Evolutionary conservation across 2,329 filamentous ascomycete genomes (phyloP), one percentile per base, ranked within the genome.

Genomic region (Ilyonectria robusta): DNA sequence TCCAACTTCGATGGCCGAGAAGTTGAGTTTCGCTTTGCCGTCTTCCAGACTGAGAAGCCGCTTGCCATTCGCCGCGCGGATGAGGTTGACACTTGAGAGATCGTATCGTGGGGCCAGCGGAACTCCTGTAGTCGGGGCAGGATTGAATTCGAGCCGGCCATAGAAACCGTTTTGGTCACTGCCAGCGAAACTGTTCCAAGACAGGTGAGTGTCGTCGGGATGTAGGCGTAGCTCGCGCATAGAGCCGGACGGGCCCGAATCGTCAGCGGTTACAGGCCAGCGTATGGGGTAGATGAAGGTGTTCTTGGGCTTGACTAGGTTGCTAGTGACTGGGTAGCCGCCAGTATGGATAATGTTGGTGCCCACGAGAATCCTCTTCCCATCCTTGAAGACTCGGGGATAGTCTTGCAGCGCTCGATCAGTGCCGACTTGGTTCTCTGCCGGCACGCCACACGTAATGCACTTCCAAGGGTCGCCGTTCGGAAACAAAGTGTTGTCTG

Each of bases 361-460:
- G 15, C 40, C 40, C 15, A n/a, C 40, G 17, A 42, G 40, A 17
- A n/a, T n/a, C 17, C 78, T 75, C 21, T 76, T 79, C 2, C 81
- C 81, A 61, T 81, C 79, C 1, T 70, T 67, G 61, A 84, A 84
- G 0, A 78, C 72, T 51, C 85, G 82, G 0, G 84, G 82, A 64
- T 86, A 86, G 57, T 81, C 81, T 40, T 40, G 35, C 40, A 42
- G 15, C 5, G 40, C 15, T 42, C 15, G 17, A 17, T n/a, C 40
- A 42, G 15, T 17, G 15, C 40, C 40, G 4, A 6, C 15, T 42
- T 17, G 17, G 40, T 42, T 42, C 15, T 42, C 40, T 17, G 15
- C 10, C 21, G 19, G 5, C 19, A 47, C 44, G 9, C 44, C 44
- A 26, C 44, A 47, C 4, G 19, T 47, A 26, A 47, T 23, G 10